These are phyloP conservation scores for Rhododendron vialii DNA, from an alignment of 148 eudicot genomes.

Conservation along the genomic window DNA sequence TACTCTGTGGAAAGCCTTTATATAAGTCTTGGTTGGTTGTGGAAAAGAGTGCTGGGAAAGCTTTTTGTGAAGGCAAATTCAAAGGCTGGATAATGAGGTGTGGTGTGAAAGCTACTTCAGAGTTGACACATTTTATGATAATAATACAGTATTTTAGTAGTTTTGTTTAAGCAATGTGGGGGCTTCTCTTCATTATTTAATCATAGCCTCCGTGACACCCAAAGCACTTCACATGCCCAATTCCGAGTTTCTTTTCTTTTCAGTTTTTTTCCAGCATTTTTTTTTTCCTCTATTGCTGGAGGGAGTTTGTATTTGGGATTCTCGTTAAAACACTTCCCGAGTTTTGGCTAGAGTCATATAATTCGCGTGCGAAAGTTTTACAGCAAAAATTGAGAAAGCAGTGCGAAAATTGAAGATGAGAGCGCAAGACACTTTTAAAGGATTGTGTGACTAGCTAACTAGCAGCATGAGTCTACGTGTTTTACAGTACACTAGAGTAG, in stretches of 20 bases:
- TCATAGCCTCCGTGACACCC: constrained; percentile 10
- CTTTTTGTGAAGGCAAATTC: constrained; percentile 13
- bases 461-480: too few relatives aligned
- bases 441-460: too few relatives aligned
- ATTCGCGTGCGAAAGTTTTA: too few relatives aligned
- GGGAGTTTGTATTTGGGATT: too few relatives aligned
- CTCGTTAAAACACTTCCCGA: too few relatives aligned
- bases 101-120: constrained; percentile 26
- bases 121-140: neutral
- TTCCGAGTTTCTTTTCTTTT: too few relatives aligned
- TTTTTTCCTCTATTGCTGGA: too few relatives aligned
- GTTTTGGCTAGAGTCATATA: too few relatives aligned
- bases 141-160: neutral
- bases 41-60: constrained; percentile 24
- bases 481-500: neutral
- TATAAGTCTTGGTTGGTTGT: neutral
- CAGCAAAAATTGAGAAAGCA: too few relatives aligned
- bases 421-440: too few relatives aligned
- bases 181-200: neutral
- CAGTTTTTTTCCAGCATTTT: too few relatives aligned
- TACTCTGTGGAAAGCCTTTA: neutral
- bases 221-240: neutral
- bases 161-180: neutral
- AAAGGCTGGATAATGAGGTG: constrained; percentile 16
- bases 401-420: too few relatives aligned